These are phyloP conservation scores for Tuber umbilicatum DNA, from an alignment of 495 filamentous ascomycete genomes.

Conservation along the genomic window DNA sequence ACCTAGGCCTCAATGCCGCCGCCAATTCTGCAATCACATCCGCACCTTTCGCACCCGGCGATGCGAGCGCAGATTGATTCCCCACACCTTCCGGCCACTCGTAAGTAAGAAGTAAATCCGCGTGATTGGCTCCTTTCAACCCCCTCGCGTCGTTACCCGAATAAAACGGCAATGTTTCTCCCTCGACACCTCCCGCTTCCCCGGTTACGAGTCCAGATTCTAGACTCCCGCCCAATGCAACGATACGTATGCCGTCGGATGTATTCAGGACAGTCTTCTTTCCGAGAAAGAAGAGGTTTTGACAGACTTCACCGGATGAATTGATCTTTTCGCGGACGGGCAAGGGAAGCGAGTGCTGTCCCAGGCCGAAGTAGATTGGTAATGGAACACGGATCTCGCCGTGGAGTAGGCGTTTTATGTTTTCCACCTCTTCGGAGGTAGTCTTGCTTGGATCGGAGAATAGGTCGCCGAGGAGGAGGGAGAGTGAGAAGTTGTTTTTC, in stretches of 20 bases:
- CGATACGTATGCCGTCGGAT: constrained; percentile 77
- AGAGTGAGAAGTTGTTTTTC: constrained; percentile 81
- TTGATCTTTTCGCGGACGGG: constrained; percentile 63
- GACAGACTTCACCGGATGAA: constrained; percentile 71
- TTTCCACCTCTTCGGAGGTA: constrained; percentile 37
- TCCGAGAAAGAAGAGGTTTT: constrained; percentile 80
- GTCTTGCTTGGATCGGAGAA: constrained; percentile 48
- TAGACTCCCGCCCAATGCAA: constrained; percentile 66
- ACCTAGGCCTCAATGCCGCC: constrained; percentile 68
- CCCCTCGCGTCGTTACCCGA: constrained; percentile 66
- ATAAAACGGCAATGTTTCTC: constrained; percentile 53
- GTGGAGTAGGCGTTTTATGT: constrained; percentile 50
- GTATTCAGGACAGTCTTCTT: constrained; percentile 81
- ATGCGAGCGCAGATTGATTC: constrained; percentile 45
- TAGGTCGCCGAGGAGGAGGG: constrained; percentile 74
- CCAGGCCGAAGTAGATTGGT: constrained; percentile 81
- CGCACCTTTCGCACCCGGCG: constrained; percentile 45
- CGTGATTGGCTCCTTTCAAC: constrained; percentile 63
- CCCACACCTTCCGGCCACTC: constrained; percentile 72
- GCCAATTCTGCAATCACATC: constrained; percentile 65
- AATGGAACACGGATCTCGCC: constrained; percentile 66
- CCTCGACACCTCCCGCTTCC: constrained; percentile 51
- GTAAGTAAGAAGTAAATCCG: constrained; percentile 79
- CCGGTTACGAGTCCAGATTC: constrained; percentile 51
- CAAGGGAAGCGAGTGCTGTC: constrained; percentile 59